Percentiles rank a stretch among this genome's conserved stretches.
Conservation (phyloP, 345 rosid genomes). For the Syzygium aqueum region DNA sequence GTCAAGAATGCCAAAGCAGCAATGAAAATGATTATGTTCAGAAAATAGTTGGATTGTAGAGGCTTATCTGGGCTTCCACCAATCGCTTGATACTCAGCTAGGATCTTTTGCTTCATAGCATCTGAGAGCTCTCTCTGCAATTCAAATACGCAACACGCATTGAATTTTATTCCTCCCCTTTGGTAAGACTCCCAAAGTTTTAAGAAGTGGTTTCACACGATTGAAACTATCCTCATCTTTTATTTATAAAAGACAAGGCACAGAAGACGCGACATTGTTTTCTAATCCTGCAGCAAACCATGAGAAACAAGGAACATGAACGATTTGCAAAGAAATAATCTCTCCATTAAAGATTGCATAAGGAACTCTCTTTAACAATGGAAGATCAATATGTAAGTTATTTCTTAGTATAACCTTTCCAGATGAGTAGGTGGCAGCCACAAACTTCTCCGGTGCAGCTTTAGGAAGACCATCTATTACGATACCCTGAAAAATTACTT, state of each 20-base stretch:
- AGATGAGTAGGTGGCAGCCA: constrained; percentile 78
- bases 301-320: constrained; percentile 24
- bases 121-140: constrained; percentile 84
- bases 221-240: constrained; percentile 32
- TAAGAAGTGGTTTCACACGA: constrained; percentile 22
- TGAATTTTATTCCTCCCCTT: constrained; percentile 41
- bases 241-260: constrained; percentile 27
- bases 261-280: constrained; percentile 36
- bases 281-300: constrained; percentile 54
- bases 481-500: constrained; percentile 47
- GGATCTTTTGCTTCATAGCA: constrained; percentile 84
- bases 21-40: constrained; percentile 65
- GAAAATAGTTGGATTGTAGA: constrained; percentile 66
- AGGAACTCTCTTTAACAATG: background rate
- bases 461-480: constrained; percentile 30
- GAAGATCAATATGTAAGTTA: background rate
- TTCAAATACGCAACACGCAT: constrained; percentile 34
- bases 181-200: constrained; percentile 20
- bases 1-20: constrained; percentile 63
- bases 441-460: constrained; percentile 64
- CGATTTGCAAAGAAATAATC: constrained; percentile 6
- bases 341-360: background rate
- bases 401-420: constrained; percentile 49
- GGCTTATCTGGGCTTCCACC: constrained; percentile 88
- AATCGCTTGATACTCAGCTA: constrained; percentile 70